These are phyloP conservation scores for Chytriomyces hyalinus DNA, from an alignment of 192 early-diverging fungal genomes.

Conservation along the genomic window DNA sequence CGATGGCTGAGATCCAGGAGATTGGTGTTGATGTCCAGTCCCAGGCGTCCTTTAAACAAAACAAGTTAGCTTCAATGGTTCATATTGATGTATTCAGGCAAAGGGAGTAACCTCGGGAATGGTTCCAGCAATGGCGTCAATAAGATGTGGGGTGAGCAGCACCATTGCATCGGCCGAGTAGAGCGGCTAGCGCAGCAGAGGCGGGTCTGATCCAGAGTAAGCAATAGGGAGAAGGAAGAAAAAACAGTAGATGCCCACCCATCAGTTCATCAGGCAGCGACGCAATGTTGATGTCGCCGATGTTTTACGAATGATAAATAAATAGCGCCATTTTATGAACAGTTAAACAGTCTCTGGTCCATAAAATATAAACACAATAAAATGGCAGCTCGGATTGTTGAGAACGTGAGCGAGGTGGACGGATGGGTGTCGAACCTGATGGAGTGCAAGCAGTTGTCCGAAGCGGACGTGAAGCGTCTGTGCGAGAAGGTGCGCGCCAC, in stretches of 20 bases:
- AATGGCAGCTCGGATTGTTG: slow-evolving; percentile 21
- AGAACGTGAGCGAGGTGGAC: slow-evolving; percentile 85
- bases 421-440: slow-evolving; percentile 88
- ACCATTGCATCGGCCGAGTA: slow-evolving; percentile 52
- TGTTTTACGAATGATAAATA: background rate
- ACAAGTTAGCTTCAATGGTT: background rate
- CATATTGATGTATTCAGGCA: background rate
- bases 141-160: slow-evolving; percentile 48
- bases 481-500: slow-evolving; percentile 84
- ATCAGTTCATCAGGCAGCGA: slow-evolving; percentile 13
- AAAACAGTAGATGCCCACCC: background rate
- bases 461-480: slow-evolving; percentile 91
- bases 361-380: background rate
- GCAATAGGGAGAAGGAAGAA: background rate
- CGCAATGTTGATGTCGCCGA: slow-evolving; percentile 1
- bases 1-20: slow-evolving; percentile 18
- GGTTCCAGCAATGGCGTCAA: slow-evolving; percentile 53
- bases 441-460: slow-evolving; percentile 94
- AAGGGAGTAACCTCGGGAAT: slow-evolving; percentile 34
- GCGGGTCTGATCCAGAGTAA: slow-evolving; percentile 6
- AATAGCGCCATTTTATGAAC: background rate
- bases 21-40: slow-evolving; percentile 40
- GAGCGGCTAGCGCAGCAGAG: slow-evolving; percentile 46
- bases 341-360: background rate
- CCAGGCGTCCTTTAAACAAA: slow-evolving; percentile 43